Evolutionary conservation across 345 rosid genomes (phyloP).

Genomic region (Citrus medica): DNA sequence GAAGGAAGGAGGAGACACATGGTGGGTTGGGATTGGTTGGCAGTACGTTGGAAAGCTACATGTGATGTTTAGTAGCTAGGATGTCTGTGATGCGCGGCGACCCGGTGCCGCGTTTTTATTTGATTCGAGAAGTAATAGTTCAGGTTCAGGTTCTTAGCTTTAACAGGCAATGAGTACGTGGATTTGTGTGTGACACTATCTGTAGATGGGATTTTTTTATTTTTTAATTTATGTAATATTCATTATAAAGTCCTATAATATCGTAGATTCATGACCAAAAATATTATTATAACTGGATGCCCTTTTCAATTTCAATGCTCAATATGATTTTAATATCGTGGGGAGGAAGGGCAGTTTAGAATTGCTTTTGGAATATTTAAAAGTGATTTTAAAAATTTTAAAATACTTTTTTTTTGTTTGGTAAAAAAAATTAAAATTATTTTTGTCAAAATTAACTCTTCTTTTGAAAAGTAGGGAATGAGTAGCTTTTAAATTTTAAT

Average conservation of each 20-base stretch:
- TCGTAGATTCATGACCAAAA: not conserved
- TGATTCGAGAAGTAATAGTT: not conserved
- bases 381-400: no score
- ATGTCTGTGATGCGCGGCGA: slow-evolving; percentile 26
- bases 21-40: not conserved
- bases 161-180: not conserved
- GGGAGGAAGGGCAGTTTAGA: not conserved
- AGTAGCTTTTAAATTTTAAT: no score
- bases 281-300: no score
- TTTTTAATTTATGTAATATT: no score
- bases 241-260: no score
- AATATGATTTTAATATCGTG: not conserved
- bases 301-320: not conserved
- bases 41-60: not conserved
- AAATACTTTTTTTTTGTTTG: no score
- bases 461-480: no score
- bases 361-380: no score
- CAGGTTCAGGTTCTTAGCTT: not conserved
- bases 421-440: no score
- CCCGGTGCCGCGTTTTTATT: slow-evolving; percentile 20
- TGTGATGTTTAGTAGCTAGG: not conserved
- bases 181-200: not conserved
- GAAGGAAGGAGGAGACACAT: slow-evolving; percentile 8
- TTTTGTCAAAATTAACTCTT: fast-evolving
- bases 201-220: no score